Conservation (phyloP, 768 basidiomycete species). For the Pisolithus orientalis region DNA sequence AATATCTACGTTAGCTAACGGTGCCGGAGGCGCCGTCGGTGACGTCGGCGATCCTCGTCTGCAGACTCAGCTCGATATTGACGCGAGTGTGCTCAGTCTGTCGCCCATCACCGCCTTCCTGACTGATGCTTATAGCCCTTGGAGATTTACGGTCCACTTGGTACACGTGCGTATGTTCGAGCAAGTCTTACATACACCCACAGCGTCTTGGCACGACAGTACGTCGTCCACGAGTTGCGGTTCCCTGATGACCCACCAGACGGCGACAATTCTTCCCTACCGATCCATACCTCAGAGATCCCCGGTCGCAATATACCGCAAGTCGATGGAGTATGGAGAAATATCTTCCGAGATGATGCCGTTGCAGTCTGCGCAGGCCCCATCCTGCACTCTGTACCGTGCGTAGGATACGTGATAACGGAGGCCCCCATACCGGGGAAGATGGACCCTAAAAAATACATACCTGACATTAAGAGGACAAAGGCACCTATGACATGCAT, state of each 20-base stretch:
- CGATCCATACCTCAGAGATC: conserved; percentile 49
- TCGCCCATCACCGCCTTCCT: not conserved
- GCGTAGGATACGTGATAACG: conserved; percentile 69
- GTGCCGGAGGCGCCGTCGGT: conserved; percentile 60
- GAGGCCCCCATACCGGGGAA: conserved; percentile 75
- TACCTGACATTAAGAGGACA: conserved; percentile 63
- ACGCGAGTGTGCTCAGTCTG: conserved; percentile 11
- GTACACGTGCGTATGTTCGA: conserved; percentile 77
- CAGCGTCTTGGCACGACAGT: conserved; percentile 57
- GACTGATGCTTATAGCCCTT: conserved; percentile 40
- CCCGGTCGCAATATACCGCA: conserved; percentile 62
- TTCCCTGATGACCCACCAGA: conserved; percentile 50
- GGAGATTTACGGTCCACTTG: conserved; percentile 83
- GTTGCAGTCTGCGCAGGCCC: conserved; percentile 72
- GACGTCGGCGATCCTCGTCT: conserved; percentile 55
- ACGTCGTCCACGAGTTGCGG: conserved; percentile 80
- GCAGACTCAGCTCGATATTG: conserved; percentile 10
- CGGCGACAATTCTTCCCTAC: conserved; percentile 44
- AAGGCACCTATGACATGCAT: conserved; percentile 64
- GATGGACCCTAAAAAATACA: conserved; percentile 61
- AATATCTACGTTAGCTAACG: conserved; percentile 64
- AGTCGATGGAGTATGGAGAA: conserved; percentile 55
- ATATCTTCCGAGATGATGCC: conserved; percentile 51
- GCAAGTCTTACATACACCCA: conserved; percentile 61
- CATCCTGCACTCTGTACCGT: conserved; percentile 74